These are phyloP conservation scores for Beauveria varroae DNA, from an alignment of 2,329 filamentous ascomycete species.

Conservation along the genomic window DNA sequence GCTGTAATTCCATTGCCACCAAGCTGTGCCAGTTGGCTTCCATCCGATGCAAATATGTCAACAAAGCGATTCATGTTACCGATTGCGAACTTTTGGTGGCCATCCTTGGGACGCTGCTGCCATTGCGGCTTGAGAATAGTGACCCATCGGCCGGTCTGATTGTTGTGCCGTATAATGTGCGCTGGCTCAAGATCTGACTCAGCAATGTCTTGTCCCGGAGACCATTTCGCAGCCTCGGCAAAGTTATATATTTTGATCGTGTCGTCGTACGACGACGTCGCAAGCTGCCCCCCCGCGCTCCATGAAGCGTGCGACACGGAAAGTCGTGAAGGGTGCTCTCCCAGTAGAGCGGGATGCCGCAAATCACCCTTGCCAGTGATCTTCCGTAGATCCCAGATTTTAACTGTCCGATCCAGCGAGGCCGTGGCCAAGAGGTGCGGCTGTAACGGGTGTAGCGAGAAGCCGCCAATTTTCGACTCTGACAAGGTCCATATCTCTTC, in stretches of 20 bases:
- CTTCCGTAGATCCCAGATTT: slow-evolving; percentile 87
- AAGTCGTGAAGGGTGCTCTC: slow-evolving; percentile 72
- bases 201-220: slow-evolving; percentile 47
- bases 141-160: slow-evolving; percentile 92
- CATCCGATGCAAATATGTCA: slow-evolving; percentile 75
- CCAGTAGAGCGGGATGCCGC: slow-evolving; percentile 61
- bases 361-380: slow-evolving; percentile 56
- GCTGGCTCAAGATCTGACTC: slow-evolving; percentile 61
- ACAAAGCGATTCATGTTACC: slow-evolving; percentile 98
- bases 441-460: slow-evolving; percentile 71
- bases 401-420: slow-evolving; percentile 79
- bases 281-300: slow-evolving; percentile 76
- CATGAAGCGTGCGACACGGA: slow-evolving; percentile 92
- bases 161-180: slow-evolving; percentile 73
- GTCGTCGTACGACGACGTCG: slow-evolving; percentile 91
- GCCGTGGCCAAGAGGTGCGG: slow-evolving; percentile 83
- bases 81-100: slow-evolving; percentile 80
- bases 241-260: slow-evolving; percentile 90
- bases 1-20: slow-evolving; percentile 88
- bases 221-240: slow-evolving; percentile 51
- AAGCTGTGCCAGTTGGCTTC: slow-evolving; percentile 81
- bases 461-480: slow-evolving; percentile 94
- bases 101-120: slow-evolving; percentile 72
- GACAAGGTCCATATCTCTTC: slow-evolving; percentile 67
- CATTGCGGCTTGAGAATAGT: slow-evolving; percentile 78